phyloP scores from a whole-genome alignment of 768 basidiomycete genomes.

The Tremella mesenterica region DNA sequence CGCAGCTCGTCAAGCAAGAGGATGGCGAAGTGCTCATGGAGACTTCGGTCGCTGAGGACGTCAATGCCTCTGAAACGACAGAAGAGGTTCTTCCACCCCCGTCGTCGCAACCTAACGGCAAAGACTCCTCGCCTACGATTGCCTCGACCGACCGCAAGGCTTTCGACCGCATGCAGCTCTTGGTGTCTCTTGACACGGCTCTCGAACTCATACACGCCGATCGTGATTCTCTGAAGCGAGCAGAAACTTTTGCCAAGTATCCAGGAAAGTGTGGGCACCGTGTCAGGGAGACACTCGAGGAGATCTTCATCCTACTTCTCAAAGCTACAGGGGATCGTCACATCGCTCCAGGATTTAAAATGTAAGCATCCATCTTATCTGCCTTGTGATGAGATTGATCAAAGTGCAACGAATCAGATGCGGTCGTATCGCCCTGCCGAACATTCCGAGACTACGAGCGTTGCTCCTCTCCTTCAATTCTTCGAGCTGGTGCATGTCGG shows the following conservation, averaged over 20 bases:
- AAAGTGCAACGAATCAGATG: constrained; percentile 84
- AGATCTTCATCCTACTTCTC: constrained; percentile 77
- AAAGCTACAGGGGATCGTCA: constrained; percentile 70
- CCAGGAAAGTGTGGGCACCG: constrained; percentile 78
- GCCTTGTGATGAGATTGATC: not conserved
- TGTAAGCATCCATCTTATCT: constrained; percentile 48
- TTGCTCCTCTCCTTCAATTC: constrained; percentile 89
- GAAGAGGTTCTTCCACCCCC: not conserved
- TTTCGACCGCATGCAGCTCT: constrained; percentile 63
- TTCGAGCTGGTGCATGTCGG: constrained; percentile 96
- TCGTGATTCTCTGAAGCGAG: constrained; percentile 81
- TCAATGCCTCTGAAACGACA: not conserved
- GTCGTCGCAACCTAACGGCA: constrained; percentile 4
- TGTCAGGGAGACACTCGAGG: constrained; percentile 87
- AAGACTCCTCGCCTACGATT: constrained; percentile 1
- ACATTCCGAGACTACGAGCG: constrained; percentile 67
- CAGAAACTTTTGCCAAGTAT: constrained; percentile 80
- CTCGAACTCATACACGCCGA: constrained; percentile 87
- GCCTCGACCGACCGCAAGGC: constrained; percentile 10
- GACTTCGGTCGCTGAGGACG: not conserved
- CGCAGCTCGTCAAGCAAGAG: constrained; percentile 17
- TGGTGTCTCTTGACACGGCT: constrained; percentile 84
- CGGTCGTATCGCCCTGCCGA: constrained; percentile 78
- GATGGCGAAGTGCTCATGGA: constrained; percentile 20
- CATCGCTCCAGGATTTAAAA: constrained; percentile 66